Conservation (phyloP, 2,329 filamentous ascomycete genomes). For the Apiospora phragmitis region DNA sequence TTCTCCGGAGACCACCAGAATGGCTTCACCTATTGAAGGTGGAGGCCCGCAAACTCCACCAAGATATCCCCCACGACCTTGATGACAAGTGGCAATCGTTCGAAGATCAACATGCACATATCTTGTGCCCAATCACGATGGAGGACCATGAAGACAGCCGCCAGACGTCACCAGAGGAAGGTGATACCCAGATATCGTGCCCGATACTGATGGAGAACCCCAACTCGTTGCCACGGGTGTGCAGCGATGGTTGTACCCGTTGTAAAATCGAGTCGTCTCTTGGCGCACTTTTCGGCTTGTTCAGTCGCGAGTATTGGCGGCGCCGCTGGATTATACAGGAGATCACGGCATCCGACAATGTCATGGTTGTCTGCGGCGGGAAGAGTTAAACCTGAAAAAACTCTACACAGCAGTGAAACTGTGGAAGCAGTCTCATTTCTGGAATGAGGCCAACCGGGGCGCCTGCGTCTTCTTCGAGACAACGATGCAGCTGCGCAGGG, state of each 20-base stretch:
- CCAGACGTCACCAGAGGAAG: too few species aligned
- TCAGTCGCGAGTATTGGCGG: background rate
- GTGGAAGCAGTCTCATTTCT: background rate
- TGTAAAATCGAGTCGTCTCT: background rate
- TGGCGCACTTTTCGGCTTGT: background rate
- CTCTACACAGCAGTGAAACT: background rate
- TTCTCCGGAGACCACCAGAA: too few species aligned
- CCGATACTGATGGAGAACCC: too few species aligned
- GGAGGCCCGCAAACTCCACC: too few species aligned
- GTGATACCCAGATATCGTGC: too few species aligned
- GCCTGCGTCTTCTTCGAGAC: background rate
- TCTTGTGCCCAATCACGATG: too few species aligned
- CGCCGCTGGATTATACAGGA: constrained; percentile 4
- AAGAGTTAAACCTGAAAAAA: background rate
- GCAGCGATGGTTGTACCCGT: background rate
- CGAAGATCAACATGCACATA: too few species aligned
- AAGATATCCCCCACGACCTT: too few species aligned
- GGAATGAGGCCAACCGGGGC: background rate
- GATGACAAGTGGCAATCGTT: too few species aligned
- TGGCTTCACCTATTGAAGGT: too few species aligned
- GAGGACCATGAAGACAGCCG: background rate
- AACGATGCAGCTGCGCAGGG: background rate
- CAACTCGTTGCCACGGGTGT: too few species aligned
- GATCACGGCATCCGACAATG: background rate
- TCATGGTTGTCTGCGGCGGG: background rate